A percentile compares a stretch with the other conserved stretches of the same genome.
Evolutionary conservation across 1,284 basidiomycete genomes (phyloP).

Genomic region (Ceratobasidium sp.): DNA sequence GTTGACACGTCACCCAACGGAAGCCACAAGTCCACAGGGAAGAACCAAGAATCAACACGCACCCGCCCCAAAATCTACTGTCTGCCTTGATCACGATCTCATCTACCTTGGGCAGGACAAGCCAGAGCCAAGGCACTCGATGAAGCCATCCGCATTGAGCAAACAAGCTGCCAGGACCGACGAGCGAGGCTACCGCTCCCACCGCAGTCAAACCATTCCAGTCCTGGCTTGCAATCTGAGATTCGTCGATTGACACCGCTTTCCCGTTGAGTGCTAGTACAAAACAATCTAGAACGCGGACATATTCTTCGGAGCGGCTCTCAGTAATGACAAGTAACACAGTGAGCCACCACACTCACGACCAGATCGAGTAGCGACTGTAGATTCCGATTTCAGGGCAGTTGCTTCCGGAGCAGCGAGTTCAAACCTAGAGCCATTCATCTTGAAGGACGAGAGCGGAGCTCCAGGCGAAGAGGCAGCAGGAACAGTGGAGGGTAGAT

Average conservation of each 20-base stretch:
- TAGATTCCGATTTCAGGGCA: too few species aligned
- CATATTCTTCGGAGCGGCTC: background rate
- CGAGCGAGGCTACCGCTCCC: constrained; percentile 1
- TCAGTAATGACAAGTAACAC: too few species aligned
- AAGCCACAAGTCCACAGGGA: background rate
- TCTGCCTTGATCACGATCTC: background rate
- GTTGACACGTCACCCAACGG: background rate
- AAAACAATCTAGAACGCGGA: background rate
- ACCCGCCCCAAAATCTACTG: constrained; percentile 14
- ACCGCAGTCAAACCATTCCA: background rate
- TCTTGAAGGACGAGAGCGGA: too few species aligned
- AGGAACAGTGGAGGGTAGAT: too few species aligned
- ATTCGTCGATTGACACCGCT: background rate
- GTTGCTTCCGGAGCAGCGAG: too few species aligned
- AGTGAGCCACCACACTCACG: too few species aligned
- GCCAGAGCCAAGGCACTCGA: constrained; percentile 16
- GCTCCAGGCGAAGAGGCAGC: too few species aligned
- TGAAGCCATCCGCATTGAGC: constrained; percentile 26
- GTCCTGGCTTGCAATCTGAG: background rate
- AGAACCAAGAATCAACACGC: background rate
- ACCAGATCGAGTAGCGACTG: too few species aligned
- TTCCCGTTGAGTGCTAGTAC: background rate
- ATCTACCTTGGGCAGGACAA: background rate
- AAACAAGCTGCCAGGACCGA: constrained; percentile 6
- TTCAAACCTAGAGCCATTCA: too few species aligned